Base-by-base conservation (phyloP, 495 filamentous ascomycete genomes). In the Talaromyces wortmannii region DNA sequence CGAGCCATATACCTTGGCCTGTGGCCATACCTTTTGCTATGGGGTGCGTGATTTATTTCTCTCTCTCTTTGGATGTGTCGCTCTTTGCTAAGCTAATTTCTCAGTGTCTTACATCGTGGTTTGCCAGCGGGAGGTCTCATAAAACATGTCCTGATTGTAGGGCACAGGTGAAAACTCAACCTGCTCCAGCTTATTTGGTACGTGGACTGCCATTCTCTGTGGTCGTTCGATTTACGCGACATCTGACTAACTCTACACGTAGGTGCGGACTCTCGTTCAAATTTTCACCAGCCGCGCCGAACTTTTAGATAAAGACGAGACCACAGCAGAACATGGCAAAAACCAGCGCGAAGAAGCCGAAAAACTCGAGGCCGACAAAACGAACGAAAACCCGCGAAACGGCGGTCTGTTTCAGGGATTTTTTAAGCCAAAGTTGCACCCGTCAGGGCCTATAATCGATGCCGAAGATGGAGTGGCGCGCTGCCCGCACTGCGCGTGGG, bases 1-100 rank as follows among this genome's bases (percentile, higher is more conserved):
- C 69, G 86, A 90, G 60, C 86, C 86, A 7, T 90, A 84, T 65
- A 85, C 78, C 16, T 78, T 87, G 43, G 77, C 80, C 43, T 90
- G 86, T 59, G 86, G 86, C 1, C 86, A 90, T 67, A 87, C 86
- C 5, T 90, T 87, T 61, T 90, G 86, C 64, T 90, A 90, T 60
- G 82, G 78, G 45, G 83, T 86, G 55, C 61, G 78, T 56, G 7
- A 17, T 43, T 52, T 13, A 36, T 30, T 33, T 52, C 18, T 33
- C 12, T 10, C 12, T 15, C 32, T 49, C 5, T 7, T 46, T 33
- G 13, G 31, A 46, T 13, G 48, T 40, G 43, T 33, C 13, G 15
- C 53, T 45, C 46, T 65, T 68, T 54, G 61, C 50, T 50, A 45
- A 55, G 23, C 43, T 7, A n/a, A 23, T 59, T 31, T 50, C 6